Conservation (phyloP, 202 grass and related monocot species). For the Alloteropsis angusta region DNA sequence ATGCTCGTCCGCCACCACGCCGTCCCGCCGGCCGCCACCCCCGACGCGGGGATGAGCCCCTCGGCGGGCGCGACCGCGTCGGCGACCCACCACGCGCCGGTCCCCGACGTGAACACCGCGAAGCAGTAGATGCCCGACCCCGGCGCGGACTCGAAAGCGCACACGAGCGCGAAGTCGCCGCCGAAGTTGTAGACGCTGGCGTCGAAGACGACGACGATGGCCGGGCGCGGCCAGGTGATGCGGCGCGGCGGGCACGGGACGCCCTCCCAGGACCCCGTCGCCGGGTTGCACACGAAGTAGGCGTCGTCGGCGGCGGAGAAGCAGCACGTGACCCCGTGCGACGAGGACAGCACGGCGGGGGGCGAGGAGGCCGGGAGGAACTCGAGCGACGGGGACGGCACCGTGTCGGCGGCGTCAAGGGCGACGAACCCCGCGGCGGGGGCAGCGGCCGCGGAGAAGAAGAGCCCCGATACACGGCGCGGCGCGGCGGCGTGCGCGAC, state of each 20-base stretch:
- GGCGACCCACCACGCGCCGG: conserved; percentile 34
- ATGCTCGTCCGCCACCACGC: conserved; percentile 57
- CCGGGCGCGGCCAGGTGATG: conserved; percentile 16
- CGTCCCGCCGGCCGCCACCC: conserved; percentile 14
- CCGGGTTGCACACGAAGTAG: conserved; percentile 34
- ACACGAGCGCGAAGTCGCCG: conserved; percentile 51
- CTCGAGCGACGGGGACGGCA: conserved; percentile 15
- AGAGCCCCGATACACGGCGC: conserved; percentile 11
- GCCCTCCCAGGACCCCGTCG: conserved; percentile 8
- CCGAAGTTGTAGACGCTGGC: conserved; percentile 45
- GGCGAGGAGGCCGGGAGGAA: conserved; percentile 14
- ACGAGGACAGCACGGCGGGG: conserved; percentile 18
- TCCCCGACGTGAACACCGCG: conserved; percentile 38
- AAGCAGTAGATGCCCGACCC: conserved; percentile 33
- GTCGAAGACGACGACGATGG: conserved; percentile 46
- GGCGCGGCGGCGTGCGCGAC: conserved; percentile 23
- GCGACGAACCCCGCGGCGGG: conserved; percentile 5
- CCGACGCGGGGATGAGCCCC: conserved; percentile 27
- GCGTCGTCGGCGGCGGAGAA: conserved; percentile 38
- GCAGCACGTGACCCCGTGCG: conserved; percentile 34
- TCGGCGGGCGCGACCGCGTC: conserved; percentile 27
- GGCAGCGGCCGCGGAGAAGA: not conserved
- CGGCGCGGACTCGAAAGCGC: conserved; percentile 24
- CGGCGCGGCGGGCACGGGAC: conserved; percentile 31
- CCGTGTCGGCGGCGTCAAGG: conserved; percentile 24